Evolutionary conservation across 179 eudicot genomes (phyloP), one percentile per base, ranked within the genome.

Genomic region (Beta macrorhiza): DNA sequence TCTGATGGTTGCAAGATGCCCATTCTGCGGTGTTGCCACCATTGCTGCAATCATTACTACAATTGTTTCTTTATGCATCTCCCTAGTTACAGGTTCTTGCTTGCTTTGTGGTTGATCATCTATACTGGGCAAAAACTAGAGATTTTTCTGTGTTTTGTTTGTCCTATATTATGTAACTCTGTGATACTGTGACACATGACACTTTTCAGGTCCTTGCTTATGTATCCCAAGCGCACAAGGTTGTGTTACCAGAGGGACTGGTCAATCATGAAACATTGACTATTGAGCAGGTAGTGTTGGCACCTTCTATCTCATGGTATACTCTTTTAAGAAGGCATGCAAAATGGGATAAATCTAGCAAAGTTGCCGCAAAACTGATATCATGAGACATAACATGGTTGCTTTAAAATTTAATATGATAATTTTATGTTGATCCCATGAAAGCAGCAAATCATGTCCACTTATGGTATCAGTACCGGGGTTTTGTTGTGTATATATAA

Each of bases 181-280:
- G 42, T 29, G 32, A 20, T 80, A 10, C 32, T 29, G 22, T 51
- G 32, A 22, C n/a, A 47, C 45, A 56, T 82, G 58, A 67, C 55
- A 32, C 72, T 73, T 47, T 51, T 83, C 91, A 96, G 99, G 87
- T 96, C 80, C 87, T 96, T 85, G 99, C 97, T 72, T 96, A 89
- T 81, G 99, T 93, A 61, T 96, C 99, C 77, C 99, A 96, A 91
- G 99, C 84, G 56, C 96, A 96, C 91, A 84, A 92, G 71, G 92
- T 96, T 87, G 88, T 89, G 81, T 91, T 96, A 80, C 98, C 98
- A 57, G 98, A 90, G 72, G 91, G 83, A 69, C 81, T 90, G 84
- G 87, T 96, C 29, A 85, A 93, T 89, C 85, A 91, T 82, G 92
- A 96, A 62, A 89, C 88, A 37, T 77, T 96, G 87, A 88, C 94